Evolutionary conservation across 768 basidiomycete genomes (phyloP).

Genomic region (Exsudoporus frostii): DNA sequence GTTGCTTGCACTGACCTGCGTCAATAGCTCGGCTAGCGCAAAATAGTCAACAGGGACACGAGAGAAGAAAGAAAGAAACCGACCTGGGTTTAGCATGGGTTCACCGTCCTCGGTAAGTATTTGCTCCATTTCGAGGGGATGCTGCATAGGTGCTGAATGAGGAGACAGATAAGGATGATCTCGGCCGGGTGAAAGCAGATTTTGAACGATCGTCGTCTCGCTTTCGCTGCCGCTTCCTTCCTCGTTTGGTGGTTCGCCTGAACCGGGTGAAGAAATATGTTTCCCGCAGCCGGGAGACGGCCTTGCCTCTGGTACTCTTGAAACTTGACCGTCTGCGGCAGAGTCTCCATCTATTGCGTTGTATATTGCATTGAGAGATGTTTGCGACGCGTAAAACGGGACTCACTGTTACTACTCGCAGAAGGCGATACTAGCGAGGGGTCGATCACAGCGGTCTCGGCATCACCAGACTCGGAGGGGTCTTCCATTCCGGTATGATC

Average conservation of each 20-base stretch:
- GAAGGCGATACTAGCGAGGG: slow-evolving; percentile 35
- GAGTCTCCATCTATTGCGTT: slow-evolving; percentile 33
- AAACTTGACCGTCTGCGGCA: slow-evolving; percentile 3
- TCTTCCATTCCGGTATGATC: slow-evolving; percentile 14
- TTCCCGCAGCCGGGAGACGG: slow-evolving; percentile 7
- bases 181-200: slow-evolving; percentile 19
- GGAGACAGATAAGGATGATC: slow-evolving; percentile 28
- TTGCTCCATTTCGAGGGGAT: slow-evolving; percentile 47
- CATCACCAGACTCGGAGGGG: slow-evolving; percentile 7
- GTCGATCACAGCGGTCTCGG: slow-evolving; percentile 33
- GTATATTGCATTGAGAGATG: slow-evolving; percentile 35
- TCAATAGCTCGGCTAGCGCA: slow-evolving; percentile 51
- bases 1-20: slow-evolving; percentile 44
- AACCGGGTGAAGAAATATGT: slow-evolving; percentile 3
- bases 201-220: slow-evolving; percentile 15
- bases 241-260: slow-evolving; percentile 8
- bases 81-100: slow-evolving; percentile 67
- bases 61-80: slow-evolving; percentile 17
- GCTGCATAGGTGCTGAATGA: slow-evolving; percentile 25
- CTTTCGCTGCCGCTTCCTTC: slow-evolving; percentile 9
- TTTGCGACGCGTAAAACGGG: slow-evolving; percentile 20
- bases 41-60: slow-evolving; percentile 1
- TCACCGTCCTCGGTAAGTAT: slow-evolving; percentile 63
- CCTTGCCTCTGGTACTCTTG: slow-evolving; percentile 6
- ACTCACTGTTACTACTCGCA: slow-evolving; percentile 19